Percentiles rank a stretch among this genome's conserved stretches.
phyloP scores from a whole-genome alignment of 495 filamentous ascomycete genomes.

The Lophiotrema nucula region DNA sequence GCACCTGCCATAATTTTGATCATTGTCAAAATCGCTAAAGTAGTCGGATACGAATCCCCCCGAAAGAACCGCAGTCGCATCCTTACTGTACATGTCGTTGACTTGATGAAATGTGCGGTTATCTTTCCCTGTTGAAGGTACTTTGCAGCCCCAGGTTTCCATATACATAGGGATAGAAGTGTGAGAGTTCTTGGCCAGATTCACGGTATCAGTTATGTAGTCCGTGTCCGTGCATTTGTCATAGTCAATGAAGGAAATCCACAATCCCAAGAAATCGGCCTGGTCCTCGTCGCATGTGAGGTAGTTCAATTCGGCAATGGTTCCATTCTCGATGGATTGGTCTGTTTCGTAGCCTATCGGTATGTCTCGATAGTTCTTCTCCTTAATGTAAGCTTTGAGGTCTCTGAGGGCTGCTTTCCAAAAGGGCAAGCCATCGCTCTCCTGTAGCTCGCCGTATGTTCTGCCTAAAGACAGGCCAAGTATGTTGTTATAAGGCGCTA shows the following conservation, averaged over 20 bases:
- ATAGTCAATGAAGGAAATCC: no score
- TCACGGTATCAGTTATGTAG: no score
- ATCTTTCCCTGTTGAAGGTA: not conserved
- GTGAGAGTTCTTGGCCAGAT: no score
- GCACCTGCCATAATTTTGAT: not conserved
- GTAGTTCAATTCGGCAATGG: not conserved
- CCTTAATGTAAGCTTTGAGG: not conserved
- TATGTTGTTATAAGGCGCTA: not conserved
- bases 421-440: not conserved
- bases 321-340: not conserved
- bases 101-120: not conserved
- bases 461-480: not conserved
- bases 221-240: no score
- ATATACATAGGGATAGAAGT: not conserved
- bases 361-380: not conserved
- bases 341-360: not conserved
- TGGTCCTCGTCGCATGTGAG: not conserved
- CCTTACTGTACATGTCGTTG: not conserved
- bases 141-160: not conserved
- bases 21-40: not conserved
- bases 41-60: not conserved
- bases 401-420: constrained; percentile 1
- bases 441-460: not conserved
- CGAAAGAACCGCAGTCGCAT: not conserved
- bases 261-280: constrained; percentile 6